phyloP scores from a whole-genome alignment of 164 flowering plant genomes.

The Platanus orientalis region DNA sequence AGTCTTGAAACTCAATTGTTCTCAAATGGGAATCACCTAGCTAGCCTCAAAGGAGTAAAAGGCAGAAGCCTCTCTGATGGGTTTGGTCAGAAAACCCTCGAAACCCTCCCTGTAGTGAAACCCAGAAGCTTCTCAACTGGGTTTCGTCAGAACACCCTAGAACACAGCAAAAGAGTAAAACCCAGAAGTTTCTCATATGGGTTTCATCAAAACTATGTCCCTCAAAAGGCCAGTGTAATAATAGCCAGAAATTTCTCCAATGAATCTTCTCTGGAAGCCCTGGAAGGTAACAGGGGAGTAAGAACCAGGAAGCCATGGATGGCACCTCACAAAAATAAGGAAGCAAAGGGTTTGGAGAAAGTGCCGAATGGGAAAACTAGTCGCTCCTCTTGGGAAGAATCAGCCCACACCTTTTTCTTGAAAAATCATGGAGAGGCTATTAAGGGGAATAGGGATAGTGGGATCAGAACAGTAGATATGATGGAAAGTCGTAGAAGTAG shows the following conservation, averaged over 20 bases:
- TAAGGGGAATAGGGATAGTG: constrained; percentile 17
- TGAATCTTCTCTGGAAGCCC: constrained; percentile 21
- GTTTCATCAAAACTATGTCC: neutral
- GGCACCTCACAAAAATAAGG: constrained; percentile 28
- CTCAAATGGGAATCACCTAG: constrained; percentile 22
- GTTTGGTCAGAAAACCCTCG: neutral
- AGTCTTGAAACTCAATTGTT: constrained; percentile 23
- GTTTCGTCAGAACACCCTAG: neutral
- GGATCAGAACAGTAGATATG: constrained; percentile 8
- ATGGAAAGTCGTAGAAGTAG: constrained; percentile 8
- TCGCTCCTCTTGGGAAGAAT: constrained; percentile 56
- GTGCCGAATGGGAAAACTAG: constrained; percentile 10
- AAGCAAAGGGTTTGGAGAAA: constrained; percentile 23
- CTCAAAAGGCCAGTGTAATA: neutral
- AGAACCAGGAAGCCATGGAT: constrained; percentile 53
- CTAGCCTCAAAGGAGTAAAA: constrained; percentile 17
- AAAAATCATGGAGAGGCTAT: constrained; percentile 10
- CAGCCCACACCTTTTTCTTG: constrained; percentile 32
- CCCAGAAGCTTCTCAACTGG: neutral
- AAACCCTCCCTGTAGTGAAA: neutral
- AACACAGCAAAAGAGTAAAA: neutral
- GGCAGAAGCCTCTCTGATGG: constrained; percentile 9
- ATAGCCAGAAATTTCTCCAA: constrained; percentile 39
- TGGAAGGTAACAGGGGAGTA: constrained; percentile 15
- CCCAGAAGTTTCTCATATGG: constrained; percentile 1